These are phyloP conservation scores for Coprinopsis sp. DNA, from an alignment of 768 basidiomycete species.

Conservation along the genomic window DNA sequence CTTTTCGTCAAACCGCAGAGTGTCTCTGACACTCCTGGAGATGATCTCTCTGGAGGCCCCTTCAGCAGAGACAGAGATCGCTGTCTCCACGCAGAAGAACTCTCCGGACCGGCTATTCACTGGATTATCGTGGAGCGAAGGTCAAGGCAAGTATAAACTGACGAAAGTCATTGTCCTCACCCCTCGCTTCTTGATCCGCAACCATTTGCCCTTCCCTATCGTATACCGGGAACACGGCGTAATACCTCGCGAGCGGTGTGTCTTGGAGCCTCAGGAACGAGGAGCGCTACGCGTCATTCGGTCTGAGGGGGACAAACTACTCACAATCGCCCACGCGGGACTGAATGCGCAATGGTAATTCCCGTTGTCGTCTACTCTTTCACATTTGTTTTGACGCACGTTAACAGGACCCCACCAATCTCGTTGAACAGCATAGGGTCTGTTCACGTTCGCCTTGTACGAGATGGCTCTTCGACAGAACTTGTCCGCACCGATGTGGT, in stretches of 20 bases:
- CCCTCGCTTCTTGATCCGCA: constrained; percentile 89
- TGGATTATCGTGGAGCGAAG: constrained; percentile 90
- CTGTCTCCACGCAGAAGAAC: constrained; percentile 58
- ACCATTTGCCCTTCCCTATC: constrained; percentile 63
- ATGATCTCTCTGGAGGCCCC: constrained; percentile 89
- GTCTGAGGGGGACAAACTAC: constrained; percentile 60
- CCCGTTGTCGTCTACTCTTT: constrained; percentile 4
- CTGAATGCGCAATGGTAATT: constrained; percentile 75
- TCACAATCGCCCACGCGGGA: constrained; percentile 85
- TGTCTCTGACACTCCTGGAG: constrained; percentile 29
- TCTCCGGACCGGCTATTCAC: constrained; percentile 68
- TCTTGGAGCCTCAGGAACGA: constrained; percentile 64
- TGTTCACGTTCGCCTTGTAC: constrained; percentile 66
- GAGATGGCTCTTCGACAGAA: constrained; percentile 30
- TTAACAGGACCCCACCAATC: constrained; percentile 92
- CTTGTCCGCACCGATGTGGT: constrained; percentile 75
- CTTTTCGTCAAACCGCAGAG: not conserved
- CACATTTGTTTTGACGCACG: too few relatives aligned
- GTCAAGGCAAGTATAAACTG: constrained; percentile 94
- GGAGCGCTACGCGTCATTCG: constrained; percentile 65
- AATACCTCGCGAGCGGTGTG: constrained; percentile 54
- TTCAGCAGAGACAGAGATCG: constrained; percentile 80
- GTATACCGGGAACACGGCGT: constrained; percentile 84
- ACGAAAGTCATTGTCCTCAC: constrained; percentile 89
- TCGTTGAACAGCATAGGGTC: constrained; percentile 88